A percentile compares a stretch with the other conserved stretches of the same genome.
Conservation (phyloP, 1,139 yeast genomes). For the Pneumocystis oryctolagi region DNA sequence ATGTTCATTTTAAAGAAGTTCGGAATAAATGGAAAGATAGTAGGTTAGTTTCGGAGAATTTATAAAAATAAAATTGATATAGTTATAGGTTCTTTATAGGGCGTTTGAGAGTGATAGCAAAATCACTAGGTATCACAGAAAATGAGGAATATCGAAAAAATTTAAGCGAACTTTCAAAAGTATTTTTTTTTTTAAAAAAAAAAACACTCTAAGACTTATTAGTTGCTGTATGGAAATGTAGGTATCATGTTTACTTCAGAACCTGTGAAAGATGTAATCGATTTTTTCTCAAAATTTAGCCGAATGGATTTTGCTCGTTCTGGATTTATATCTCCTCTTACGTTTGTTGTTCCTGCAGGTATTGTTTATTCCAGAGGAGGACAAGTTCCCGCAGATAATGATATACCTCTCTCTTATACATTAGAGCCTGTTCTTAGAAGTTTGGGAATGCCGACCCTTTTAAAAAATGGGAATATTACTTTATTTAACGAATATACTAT, state of each 20-base stretch:
- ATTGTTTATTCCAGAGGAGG: conserved; percentile 91
- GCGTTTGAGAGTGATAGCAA: conserved; percentile 80
- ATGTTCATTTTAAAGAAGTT: conserved; percentile 85
- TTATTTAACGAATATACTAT: conserved; percentile 65
- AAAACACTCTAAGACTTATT: conserved; percentile 11
- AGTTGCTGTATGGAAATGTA: conserved; percentile 47
- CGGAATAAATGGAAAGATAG: conserved; percentile 89
- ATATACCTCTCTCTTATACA: conserved; percentile 91
- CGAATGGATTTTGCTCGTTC: conserved; percentile 83
- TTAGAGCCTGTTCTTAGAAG: conserved; percentile 84
- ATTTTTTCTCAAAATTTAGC: conserved; percentile 63
- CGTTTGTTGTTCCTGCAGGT: conserved; percentile 78
- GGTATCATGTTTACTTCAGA: conserved; percentile 86
- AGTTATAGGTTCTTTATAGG: conserved; percentile 43
- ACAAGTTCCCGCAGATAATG: conserved; percentile 75
- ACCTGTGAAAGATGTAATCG: conserved; percentile 64
- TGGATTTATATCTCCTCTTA: conserved; percentile 66
- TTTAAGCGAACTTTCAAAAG: conserved; percentile 49
- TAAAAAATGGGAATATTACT: conserved; percentile 74
- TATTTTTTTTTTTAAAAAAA: neutral
- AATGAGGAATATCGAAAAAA: conserved; percentile 86
- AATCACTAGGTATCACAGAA: conserved; percentile 74
- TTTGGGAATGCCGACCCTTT: conserved; percentile 79
- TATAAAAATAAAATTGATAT: neutral
- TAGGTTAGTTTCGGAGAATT: neutral